Base-by-base conservation (phyloP, 2,329 filamentous ascomycete genomes). In the Capronia americana region DNA sequence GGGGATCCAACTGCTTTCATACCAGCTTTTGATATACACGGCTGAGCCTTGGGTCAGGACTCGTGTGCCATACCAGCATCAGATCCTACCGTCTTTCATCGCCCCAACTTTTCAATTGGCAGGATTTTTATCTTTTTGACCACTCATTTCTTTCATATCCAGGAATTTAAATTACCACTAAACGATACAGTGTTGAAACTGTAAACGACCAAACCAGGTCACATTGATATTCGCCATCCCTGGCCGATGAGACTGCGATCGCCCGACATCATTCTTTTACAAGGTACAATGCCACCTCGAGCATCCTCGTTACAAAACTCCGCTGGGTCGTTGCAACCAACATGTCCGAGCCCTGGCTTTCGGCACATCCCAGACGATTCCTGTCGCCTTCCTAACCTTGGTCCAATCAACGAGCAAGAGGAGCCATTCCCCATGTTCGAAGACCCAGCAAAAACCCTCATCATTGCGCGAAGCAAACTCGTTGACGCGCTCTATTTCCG, bases 401-500 rank as follows among this genome's bases (percentile, higher is more conserved):
- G 2, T 20, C 7, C 26, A 11, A 24, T 30, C 26, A 20, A 50
- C 20, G 38, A 59, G 11, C 23, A 34, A 20, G 17, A 32, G 26
- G 57, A 48, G 8, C 57, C 41, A 6, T 59, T 59, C 44, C 57
- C 10, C 44, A 7, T 14, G n/a, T 23, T 59, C 24, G 11, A 53
- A 23, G 58, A 53, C 12, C 48, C 44, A 14, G 30, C 30, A 12
- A 51, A 61, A 24, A 24, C 30, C 23, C 58, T 61, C 28, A 61
- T 61, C n/a, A 44, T 44, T 11, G 11, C 38, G 32, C 46, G 58
- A 53, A 53, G 5, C 4, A 20, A 38, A 1, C 58, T 61, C 11
- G 11, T 61, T 11, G 58, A 61, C 28, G 11, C 41, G 8, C 28
- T 60, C 17, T 28, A 53, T 6, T 10, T 50, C 48, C 26, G 20